These are phyloP conservation scores for Scolecobasidium constrictum DNA, from an alignment of 2,329 filamentous ascomycete genomes.

Conservation along the genomic window DNA sequence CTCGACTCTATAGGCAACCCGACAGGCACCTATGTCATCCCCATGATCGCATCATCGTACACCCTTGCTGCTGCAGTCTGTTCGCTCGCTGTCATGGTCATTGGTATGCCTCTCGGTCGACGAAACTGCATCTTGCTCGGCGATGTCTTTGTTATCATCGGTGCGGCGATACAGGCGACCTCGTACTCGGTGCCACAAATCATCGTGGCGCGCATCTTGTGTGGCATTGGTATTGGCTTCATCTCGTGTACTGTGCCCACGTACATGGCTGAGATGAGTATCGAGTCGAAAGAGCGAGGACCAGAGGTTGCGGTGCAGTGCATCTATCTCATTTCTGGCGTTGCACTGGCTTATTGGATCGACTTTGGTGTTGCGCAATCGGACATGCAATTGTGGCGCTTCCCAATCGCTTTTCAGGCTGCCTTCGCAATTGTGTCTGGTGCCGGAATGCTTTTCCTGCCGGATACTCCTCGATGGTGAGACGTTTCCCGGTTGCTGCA, in stretches of 20 bases:
- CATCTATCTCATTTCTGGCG: constrained; percentile 2
- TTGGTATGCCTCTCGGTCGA: constrained; percentile 1
- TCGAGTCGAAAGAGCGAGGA: constrained; percentile 6
- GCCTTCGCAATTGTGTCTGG: constrained; percentile 21
- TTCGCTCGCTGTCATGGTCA: background rate
- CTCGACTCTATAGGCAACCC: constrained; percentile 13
- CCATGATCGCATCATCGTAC: constrained; percentile 14
- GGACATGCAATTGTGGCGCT: constrained; percentile 13
- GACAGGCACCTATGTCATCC: constrained; percentile 12
- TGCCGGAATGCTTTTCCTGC: constrained; percentile 16
- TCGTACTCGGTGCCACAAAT: constrained; percentile 5
- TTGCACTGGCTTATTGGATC: constrained; percentile 18
- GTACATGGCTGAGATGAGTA: constrained; percentile 4
- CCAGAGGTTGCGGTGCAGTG: constrained; percentile 2
- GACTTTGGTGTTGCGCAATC: constrained; percentile 16
- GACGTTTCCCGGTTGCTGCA: constrained; percentile 22
- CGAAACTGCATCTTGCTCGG: constrained; percentile 1
- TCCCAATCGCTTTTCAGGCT: constrained; percentile 22
- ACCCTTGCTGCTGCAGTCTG: constrained; percentile 10
- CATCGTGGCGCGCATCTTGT: constrained; percentile 3
- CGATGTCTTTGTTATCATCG: constrained; percentile 1
- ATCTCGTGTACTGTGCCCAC: constrained; percentile 1
- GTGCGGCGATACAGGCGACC: constrained; percentile 1
- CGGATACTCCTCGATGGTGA: constrained; percentile 16
- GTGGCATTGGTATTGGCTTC: background rate